Evolutionary conservation across 345 rosid genomes (phyloP), one percentile per base, ranked within the genome.

Genomic region (Boechera retrofracta): DNA sequence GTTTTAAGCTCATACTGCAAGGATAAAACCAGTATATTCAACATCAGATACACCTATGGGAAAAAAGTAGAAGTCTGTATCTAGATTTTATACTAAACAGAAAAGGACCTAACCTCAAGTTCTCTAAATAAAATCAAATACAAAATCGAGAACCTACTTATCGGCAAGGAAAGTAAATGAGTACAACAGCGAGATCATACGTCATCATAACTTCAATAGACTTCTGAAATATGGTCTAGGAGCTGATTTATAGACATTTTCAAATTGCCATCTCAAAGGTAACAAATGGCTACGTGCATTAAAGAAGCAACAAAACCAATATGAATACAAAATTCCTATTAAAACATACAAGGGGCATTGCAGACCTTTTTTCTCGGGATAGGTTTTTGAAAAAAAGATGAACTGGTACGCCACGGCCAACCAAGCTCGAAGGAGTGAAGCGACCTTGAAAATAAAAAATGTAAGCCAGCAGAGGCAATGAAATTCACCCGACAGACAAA

Each of bases 321-420:
- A 47, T 44, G 48, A 62, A 60, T 35, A n/a, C 36, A 62, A 74
- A 62, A 62, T 42, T 55, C 52, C 15, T 39, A 56, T 9, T 39
- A 54, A 38, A 24, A 10, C 55, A 60, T 24, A 75, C 26, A 28
- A 67, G 70, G 48, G 57, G 11, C 68, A 74, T 44, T 68, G 68
- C 82, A 75, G 52, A 91, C 98, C 98, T 87, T 90, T 75, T 80
- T 72, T 69, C 80, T 88, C n/a, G 82, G 86, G 63, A 83, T 80
- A 76, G 98, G 98, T 77, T 83, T 87, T 67, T 71, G 94, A 70
- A 94, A 94, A 82, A 94, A 94, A 10, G 88, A 71, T 21, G 87
- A 85, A 76, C 71, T 74, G 55, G 26, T 59, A 48, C 87, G 89
- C 99, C 98, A 92, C 5, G 99, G 99, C 99, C 99, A 94, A 77